phyloP scores from a whole-genome alignment of 2,329 filamentous ascomycete genomes.

The Paecilomyces dactylethromorphus region DNA sequence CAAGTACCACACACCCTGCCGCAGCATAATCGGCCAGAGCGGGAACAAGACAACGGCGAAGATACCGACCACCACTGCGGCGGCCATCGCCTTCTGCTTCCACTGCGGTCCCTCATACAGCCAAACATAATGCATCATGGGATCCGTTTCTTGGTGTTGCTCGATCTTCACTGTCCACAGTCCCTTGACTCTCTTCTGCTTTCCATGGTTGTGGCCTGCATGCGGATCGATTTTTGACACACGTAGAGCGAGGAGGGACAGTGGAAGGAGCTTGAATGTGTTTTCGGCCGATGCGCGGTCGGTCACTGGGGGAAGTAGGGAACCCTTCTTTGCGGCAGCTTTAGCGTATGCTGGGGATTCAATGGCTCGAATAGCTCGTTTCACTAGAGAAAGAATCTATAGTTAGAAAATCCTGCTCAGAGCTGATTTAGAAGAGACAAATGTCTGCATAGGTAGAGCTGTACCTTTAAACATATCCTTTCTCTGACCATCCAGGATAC shows the following conservation, averaged over 20 bases:
- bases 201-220: conserved; percentile 63
- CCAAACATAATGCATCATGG: conserved; percentile 84
- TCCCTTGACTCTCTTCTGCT: conserved; percentile 81
- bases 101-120: conserved; percentile 90
- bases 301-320: conserved; percentile 77
- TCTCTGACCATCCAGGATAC: conserved; percentile 89
- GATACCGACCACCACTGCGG: conserved; percentile 72
- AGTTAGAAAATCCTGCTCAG: neutral
- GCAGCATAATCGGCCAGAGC: conserved; percentile 85
- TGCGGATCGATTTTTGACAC: conserved; percentile 77
- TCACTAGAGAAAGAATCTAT: conserved; percentile 53
- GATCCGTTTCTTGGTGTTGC: conserved; percentile 74
- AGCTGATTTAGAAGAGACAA: neutral
- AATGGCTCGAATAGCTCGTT: conserved; percentile 86
- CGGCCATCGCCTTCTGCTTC: conserved; percentile 88
- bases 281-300: conserved; percentile 88
- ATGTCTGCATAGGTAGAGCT: neutral
- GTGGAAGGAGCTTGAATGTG: conserved; percentile 86
- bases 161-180: conserved; percentile 94
- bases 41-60: conserved; percentile 92
- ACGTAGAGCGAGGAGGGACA: conserved; percentile 88
- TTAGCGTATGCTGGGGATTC: conserved; percentile 86
- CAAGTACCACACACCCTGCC: conserved; percentile 93
- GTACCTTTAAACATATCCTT: conserved; percentile 98
- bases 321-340: conserved; percentile 75